Evolutionary conservation across 176 grass and related monocot genomes (phyloP).

Genomic region (Panicum miliaceum): DNA sequence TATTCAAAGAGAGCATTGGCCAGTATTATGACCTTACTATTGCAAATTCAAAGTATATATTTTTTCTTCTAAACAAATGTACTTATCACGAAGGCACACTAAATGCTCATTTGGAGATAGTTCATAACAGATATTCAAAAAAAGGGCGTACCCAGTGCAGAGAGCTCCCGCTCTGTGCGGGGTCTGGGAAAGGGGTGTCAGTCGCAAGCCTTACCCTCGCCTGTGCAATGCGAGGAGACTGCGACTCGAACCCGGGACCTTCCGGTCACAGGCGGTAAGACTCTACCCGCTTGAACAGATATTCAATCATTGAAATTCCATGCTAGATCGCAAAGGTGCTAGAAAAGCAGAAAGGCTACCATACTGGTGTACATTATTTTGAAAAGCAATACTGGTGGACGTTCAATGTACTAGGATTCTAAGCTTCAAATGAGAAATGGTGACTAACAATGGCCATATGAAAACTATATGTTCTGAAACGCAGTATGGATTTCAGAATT

Average conservation of each 20-base stretch:
- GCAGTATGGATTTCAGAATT: not conserved
- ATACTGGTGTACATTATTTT: not conserved
- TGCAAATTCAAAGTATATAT: not conserved
- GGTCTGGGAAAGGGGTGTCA: too few relatives aligned
- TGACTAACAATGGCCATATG: not conserved
- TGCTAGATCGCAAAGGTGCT: not conserved
- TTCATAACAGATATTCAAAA: not conserved
- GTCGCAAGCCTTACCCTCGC: too few relatives aligned
- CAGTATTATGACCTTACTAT: slow-evolving; percentile 4
- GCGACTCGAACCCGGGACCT: too few relatives aligned
- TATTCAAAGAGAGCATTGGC: not conserved
- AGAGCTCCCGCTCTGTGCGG: too few relatives aligned
- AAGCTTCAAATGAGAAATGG: slow-evolving; percentile 18
- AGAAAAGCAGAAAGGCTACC: slow-evolving; percentile 9
- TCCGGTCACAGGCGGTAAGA: too few relatives aligned
- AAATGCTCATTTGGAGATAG: not conserved
- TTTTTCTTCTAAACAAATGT: not conserved
- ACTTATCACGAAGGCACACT: not conserved
- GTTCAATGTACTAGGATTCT: slow-evolving; percentile 1
- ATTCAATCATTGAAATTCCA: slow-evolving; percentile 4
- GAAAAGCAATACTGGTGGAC: not conserved
- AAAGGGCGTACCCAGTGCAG: too few relatives aligned
- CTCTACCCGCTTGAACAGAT: too few relatives aligned
- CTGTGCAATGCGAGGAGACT: too few relatives aligned
- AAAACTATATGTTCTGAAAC: slow-evolving; percentile 15